Evolutionary conservation across 164 flowering plant genomes (phyloP).

Genomic region (Vitis cinerea): DNA sequence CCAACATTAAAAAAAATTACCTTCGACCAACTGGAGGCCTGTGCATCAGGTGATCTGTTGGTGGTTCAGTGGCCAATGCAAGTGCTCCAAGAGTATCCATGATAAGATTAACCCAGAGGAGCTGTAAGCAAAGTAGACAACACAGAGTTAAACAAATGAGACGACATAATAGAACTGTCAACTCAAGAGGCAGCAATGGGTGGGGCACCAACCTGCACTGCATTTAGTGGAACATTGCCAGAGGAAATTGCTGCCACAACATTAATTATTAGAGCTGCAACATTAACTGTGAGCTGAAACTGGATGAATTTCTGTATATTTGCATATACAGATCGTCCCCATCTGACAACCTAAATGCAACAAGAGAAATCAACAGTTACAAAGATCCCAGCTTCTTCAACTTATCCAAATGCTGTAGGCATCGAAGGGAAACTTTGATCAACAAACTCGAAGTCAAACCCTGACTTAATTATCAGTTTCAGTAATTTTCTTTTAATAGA

Average conservation of each 20-base stretch:
- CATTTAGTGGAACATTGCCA: constrained; percentile 78
- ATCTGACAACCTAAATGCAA: constrained; percentile 59
- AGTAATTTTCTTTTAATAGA: no score
- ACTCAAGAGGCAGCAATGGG: constrained; percentile 1
- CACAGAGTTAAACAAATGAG: background rate
- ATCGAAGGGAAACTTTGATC: no score
- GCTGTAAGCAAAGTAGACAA: constrained; percentile 38
- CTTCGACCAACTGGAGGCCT: constrained; percentile 87
- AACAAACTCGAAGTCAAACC: no score
- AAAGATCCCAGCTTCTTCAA: no score
- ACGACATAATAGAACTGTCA: no score
- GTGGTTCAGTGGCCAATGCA: constrained; percentile 98
- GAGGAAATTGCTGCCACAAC: constrained; percentile 60
- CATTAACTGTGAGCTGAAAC: constrained; percentile 58
- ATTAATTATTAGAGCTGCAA: constrained; percentile 57
- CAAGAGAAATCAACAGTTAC: background rate
- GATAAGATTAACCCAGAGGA: constrained; percentile 97
- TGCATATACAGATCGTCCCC: constrained; percentile 64
- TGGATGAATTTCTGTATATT: constrained; percentile 60
- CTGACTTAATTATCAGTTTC: no score
- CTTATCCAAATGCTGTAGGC: no score
- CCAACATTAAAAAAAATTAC: constrained; percentile 27
- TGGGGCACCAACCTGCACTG: constrained; percentile 66
- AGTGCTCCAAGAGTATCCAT: constrained; percentile 99
- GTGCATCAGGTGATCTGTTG: constrained; percentile 89